A percentile compares a stretch with the other conserved stretches of the same genome.
Conservation (phyloP, 2,329 filamentous ascomycete genomes). For the Leptographium lundbergii region DNA sequence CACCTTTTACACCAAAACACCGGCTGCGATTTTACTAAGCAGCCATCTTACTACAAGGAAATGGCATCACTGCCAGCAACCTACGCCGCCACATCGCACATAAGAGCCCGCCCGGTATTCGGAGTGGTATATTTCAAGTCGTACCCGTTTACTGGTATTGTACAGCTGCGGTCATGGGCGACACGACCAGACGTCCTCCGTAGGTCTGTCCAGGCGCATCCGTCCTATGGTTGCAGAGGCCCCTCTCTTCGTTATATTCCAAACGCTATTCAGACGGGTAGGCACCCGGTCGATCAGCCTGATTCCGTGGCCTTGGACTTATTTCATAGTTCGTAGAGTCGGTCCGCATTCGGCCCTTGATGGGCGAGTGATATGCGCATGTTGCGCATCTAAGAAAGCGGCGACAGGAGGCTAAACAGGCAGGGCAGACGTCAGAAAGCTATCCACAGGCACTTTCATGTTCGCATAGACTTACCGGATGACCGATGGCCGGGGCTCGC, state of each 20-base stretch:
- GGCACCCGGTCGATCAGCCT: background rate
- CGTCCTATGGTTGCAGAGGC: background rate
- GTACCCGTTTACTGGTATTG: conserved; percentile 4
- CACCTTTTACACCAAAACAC: too few relatives aligned
- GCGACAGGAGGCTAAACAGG: conserved; percentile 43
- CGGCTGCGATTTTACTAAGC: too few relatives aligned
- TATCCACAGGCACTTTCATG: too few relatives aligned
- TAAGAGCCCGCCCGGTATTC: background rate
- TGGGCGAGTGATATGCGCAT: background rate
- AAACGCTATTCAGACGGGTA: background rate
- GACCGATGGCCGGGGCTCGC: conserved; percentile 72
- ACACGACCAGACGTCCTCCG: background rate
- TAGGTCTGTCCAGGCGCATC: background rate
- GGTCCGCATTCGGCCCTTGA: background rate
- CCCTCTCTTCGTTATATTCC: background rate
- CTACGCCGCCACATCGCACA: too few relatives aligned
- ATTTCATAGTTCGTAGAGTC: background rate
- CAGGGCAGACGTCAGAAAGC: background rate
- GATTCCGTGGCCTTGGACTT: background rate
- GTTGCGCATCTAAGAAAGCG: conserved; percentile 39
- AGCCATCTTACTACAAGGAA: too few relatives aligned
- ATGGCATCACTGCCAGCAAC: too few relatives aligned
- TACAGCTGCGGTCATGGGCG: conserved; percentile 6
- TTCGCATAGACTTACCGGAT: conserved; percentile 33
- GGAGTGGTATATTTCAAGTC: conserved; percentile 10